phyloP scores from a whole-genome alignment of 768 basidiomycete species.

The Nidularia pulvinata region DNA sequence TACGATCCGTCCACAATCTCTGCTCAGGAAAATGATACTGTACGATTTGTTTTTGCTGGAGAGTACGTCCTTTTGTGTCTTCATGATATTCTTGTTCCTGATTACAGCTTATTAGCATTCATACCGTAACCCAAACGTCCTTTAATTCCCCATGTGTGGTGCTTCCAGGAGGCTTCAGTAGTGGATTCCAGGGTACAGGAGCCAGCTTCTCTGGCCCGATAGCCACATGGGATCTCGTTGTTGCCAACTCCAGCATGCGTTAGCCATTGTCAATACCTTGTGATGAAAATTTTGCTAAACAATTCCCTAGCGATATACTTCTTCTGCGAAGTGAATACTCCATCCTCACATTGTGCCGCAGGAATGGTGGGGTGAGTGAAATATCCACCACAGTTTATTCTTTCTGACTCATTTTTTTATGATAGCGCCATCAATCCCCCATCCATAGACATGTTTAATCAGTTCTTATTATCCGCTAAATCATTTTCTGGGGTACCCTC shows the following conservation, averaged over 20 bases:
- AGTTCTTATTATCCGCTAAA: conserved; percentile 24
- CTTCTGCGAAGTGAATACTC: conserved; percentile 31
- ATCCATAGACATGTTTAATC: conserved; percentile 15
- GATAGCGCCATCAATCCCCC: conserved; percentile 34
- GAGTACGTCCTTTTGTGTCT: conserved; percentile 14
- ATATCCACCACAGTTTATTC: background rate
- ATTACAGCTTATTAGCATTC: conserved; percentile 17
- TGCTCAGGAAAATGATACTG: conserved; percentile 27
- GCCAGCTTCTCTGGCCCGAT: conserved; percentile 11
- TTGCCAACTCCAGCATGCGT: conserved; percentile 29
- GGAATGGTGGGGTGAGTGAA: conserved; percentile 37
- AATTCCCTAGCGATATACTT: conserved; percentile 28
- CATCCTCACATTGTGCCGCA: conserved; percentile 29
- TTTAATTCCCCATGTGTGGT: conserved; percentile 35
- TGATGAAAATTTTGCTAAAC: conserved; percentile 1
- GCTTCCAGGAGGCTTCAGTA: conserved; percentile 37
- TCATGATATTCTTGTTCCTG: background rate
- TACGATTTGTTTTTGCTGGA: conserved; percentile 37
- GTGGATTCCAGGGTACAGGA: conserved; percentile 21
- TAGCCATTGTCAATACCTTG: conserved; percentile 7
- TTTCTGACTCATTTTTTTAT: background rate
- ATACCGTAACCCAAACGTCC: conserved; percentile 37
- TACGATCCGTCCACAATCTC: conserved; percentile 28
- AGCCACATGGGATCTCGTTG: conserved; percentile 27
- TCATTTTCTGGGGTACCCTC: conserved; percentile 16